Evolutionary conservation across 78 protist genomes (phyloP).

Genomic region (Dictyostelium purpureum): DNA sequence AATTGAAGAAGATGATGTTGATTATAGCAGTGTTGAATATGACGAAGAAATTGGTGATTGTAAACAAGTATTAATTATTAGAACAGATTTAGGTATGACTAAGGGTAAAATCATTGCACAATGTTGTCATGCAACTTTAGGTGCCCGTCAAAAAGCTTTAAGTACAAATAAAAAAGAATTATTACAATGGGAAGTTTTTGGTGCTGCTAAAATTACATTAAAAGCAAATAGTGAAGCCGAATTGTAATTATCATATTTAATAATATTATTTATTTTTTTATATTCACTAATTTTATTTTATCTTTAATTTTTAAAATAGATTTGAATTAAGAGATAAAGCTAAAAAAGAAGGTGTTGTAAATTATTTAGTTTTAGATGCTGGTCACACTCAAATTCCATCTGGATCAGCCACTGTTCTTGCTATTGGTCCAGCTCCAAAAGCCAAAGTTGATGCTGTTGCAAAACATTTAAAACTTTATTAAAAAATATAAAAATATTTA

Average conservation of each 20-base stretch:
- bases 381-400: constrained; percentile 92
- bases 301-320: background rate
- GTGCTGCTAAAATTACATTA: constrained; percentile 62
- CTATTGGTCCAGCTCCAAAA: constrained; percentile 86
- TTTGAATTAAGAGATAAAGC: constrained; percentile 56
- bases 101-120: constrained; percentile 93
- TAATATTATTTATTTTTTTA: background rate
- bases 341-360: constrained; percentile 22
- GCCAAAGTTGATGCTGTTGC: background rate
- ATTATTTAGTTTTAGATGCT: constrained; percentile 87
- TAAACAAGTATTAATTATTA: constrained; percentile 85
- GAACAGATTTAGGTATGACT: constrained; percentile 89
- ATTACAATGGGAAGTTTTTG: constrained; percentile 53
- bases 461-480: constrained; percentile 11
- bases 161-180: background rate
- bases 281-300: background rate
- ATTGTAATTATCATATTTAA: background rate
- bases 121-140: constrained; percentile 90
- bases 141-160: constrained; percentile 58
- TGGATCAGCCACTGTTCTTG: constrained; percentile 86
- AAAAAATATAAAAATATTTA: background rate
- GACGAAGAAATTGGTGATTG: constrained; percentile 36
- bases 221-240: constrained; percentile 62
- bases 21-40: constrained; percentile 1
- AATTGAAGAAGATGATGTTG: background rate